Evolutionary conservation across 768 basidiomycete genomes (phyloP).

Genomic region (Tylopilus subfusipes): DNA sequence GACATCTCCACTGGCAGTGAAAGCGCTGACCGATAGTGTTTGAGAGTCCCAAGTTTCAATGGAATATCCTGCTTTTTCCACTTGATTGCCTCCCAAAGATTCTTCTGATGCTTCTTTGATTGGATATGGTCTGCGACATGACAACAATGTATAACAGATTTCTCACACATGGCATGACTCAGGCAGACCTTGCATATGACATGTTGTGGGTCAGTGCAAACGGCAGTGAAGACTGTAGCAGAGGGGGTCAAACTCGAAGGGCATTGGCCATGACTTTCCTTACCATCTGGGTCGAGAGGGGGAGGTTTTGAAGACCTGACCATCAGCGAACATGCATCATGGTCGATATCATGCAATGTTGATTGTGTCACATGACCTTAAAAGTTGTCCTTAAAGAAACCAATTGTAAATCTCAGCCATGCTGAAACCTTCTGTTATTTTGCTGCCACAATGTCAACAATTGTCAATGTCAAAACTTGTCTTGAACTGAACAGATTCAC

Average conservation of each 20-base stretch:
- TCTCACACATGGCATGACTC: neutral
- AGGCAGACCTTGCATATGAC: neutral
- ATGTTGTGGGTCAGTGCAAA: neutral
- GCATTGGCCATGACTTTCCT: neutral
- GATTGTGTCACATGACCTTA: too few species aligned
- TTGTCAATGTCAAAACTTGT: neutral
- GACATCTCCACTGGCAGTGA: neutral
- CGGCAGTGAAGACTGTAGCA: neutral
- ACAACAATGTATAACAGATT: neutral
- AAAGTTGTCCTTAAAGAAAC: too few species aligned
- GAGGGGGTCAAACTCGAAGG: too few species aligned
- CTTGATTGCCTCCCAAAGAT: neutral
- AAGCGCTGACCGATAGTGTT: neutral
- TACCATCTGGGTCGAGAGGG: neutral
- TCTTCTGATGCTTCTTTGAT: neutral
- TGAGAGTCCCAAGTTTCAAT: neutral
- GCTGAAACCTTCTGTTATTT: neutral
- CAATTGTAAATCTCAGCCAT: too few species aligned
- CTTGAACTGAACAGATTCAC: neutral
- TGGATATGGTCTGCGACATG: neutral
- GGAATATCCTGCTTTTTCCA: neutral
- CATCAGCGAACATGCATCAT: too few species aligned
- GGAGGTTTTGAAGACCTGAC: neutral
- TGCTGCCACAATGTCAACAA: neutral
- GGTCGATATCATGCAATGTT: neutral